Evolutionary conservation across 2,329 filamentous ascomycete genomes (phyloP), one percentile per base, ranked within the genome.

Genomic region (Hymenoscyphus scutula): DNA sequence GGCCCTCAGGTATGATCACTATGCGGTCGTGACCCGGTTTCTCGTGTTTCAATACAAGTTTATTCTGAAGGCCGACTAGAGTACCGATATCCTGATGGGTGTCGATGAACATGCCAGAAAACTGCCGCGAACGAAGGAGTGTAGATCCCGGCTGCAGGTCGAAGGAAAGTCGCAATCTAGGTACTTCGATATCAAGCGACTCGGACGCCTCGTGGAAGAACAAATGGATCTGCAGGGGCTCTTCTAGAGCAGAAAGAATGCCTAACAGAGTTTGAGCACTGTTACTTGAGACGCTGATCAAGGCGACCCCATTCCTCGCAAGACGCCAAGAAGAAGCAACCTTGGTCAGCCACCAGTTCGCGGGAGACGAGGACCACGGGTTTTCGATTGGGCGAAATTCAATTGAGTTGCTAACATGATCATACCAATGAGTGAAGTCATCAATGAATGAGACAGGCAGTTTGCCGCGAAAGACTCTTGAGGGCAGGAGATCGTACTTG

Each of bases 31-130:
- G 67, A 51, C 83, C 80, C 0, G 67, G 62, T 0, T 69, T 59
- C n/a, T 82, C 79, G 64, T 73, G 58, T 0, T 80, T 77, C 15
- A 88, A 72, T 0, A 89, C 80, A 2, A 89, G 73, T 70, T 83
- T 88, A 70, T 81, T 86, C 1, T 74, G 62, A 0, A 89, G 74
- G 0, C 88, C 87, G 62, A 89, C 82, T 67, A 83, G 79, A 0
- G 84, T 85, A 0, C 87, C 80, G 1, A 84, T 68, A 1, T 70
- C 68, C 65, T 85, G 84, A 11, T 76, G 30, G 0, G 63, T 15
- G 64, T 85, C 81, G 1, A 88, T 67, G 0, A 68, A 65, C 78
- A 84, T 82, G 1, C 79, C 81, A 0, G 77, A 75, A 62, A 81
- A 82, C 61, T 86, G 78, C 5, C 76, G 77, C 0, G 80, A 85